Base-by-base conservation (phyloP, 2,329 filamentous ascomycete genomes). In the Neonectria ditissima region DNA sequence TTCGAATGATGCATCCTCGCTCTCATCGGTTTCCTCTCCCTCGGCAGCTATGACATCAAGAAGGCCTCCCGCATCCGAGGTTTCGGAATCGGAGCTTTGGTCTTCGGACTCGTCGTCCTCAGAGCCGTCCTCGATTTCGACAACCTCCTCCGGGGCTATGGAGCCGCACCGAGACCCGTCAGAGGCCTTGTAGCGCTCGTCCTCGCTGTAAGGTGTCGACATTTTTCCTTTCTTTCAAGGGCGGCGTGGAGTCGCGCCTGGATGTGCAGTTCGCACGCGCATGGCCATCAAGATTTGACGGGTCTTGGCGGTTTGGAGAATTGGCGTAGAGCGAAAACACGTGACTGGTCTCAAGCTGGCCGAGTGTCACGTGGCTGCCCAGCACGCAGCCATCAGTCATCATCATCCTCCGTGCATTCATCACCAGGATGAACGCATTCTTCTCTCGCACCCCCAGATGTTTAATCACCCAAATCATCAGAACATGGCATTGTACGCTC, bases 11-110 rank as follows among this genome's bases (percentile, higher is more conserved):
- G 3, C 18, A 48, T 32, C 41, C 4, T 62, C 65, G 28, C 63
- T 65, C 16, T 70, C 63, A 16, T 71, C 71, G 4, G 65, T 63
- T 1, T 71, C 69, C 20, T 66, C 71, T 20, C 58, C 69, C 3
- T 73, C 71, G 30, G 57, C 69, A 32, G 71, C 71, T 69, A 73
- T 71, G 6, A 58, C 65, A 20, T 73, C 71, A 41, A 73, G 65
- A 2, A 73, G 51, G 39, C 68, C 69, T 50, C 70, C 68, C 14
- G 62, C 63, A 24, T 73, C 71, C 2, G 63, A 69, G 30, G 59
- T 60, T 48, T 73, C 67, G 18, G 54, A 43, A 11, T 66, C 57
- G 41, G 45, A 59, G 10, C 48, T 22, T 0, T 52, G 24, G 0
- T 60, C 34, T 3, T 45, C 13, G 6, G 13, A 37, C 20, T 30